Base-by-base conservation (phyloP, 345 rosid genomes). In the Pistacia vera region DNA sequence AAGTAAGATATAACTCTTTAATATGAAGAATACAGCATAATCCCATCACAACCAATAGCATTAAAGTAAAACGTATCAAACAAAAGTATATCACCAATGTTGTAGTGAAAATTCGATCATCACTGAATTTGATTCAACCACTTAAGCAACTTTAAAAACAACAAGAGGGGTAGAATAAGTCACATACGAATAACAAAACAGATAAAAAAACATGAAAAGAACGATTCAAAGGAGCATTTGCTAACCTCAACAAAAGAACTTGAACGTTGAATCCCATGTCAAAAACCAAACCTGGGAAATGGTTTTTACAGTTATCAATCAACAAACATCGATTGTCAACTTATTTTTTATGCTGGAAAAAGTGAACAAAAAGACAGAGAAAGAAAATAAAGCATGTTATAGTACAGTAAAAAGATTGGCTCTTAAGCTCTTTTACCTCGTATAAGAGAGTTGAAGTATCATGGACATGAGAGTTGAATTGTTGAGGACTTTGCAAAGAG, bases 181-280 rank as follows among this genome's bases (percentile, higher is more conserved):
- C 11, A 64, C 51, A 59, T 44, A 62, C 18, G 71, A 55, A 35
- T 33, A 48, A 63, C 28, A 55, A 66, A 57, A 36, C 38, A 17
- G 71, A 28, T 10, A 44, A 73, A 75, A 30, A 75, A 30, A 73
- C 77, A 71, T 74, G 78, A 72, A 74, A 62, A 69, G 13, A 60
- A 71, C 6, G 67, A 54, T 67, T 52, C 30, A 58, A 67, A 65
- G 55, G 63, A 51, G 28, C 71, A 72, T 63, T 48, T 1, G 80
- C 84, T 76, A 74, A 84, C 82, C 88, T 89, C 76, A 79, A 81
- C 52, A 61, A 83, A 77, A 81, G 78, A 83, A 76, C 78, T 78
- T 58, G 79, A 80, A 81, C 86, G 87, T 84, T 75, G 70, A 85
- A 82, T 78, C 83, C 86, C 84, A 86, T 86, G 84, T 82, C 63